These are phyloP conservation scores for Boletus coccyginus DNA, from an alignment of 768 basidiomycete genomes.

Conservation along the genomic window DNA sequence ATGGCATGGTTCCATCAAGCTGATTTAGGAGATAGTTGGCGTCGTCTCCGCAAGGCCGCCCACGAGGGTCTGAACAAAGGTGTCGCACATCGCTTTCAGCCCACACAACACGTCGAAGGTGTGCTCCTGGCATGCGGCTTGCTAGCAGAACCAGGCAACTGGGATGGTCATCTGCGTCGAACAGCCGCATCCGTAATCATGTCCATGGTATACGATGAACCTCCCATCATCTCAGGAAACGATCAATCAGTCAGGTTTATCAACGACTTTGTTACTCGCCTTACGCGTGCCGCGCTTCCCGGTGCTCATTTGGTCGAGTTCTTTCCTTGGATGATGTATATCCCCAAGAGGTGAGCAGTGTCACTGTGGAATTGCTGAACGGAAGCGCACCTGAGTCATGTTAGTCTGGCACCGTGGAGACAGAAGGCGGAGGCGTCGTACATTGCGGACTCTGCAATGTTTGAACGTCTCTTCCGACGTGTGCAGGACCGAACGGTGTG, in stretches of 20 bases:
- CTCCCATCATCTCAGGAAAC: conserved; percentile 10
- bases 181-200: conserved; percentile 29
- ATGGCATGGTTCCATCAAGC: neutral
- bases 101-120: conserved; percentile 5
- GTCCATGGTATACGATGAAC: conserved; percentile 23
- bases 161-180: conserved; percentile 33
- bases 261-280: conserved; percentile 21
- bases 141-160: conserved; percentile 24
- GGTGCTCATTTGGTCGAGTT: conserved; percentile 38
- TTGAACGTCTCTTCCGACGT: neutral
- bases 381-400: neutral
- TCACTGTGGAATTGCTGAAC: neutral
- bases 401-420: conserved; percentile 4
- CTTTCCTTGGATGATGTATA: conserved; percentile 32
- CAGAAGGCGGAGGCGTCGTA: neutral
- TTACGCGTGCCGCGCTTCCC: conserved; percentile 35
- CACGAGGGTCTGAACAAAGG: conserved; percentile 5
- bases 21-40: conserved; percentile 1
- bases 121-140: conserved; percentile 18
- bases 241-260: conserved; percentile 7
- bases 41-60: conserved; percentile 8
- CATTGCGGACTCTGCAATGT: neutral
- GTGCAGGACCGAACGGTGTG: conserved; percentile 4
- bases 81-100: neutral
- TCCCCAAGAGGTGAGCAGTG: conserved; percentile 22